These are phyloP conservation scores for Musa acuminata DNA, from an alignment of 176 grass and related monocot genomes.

Conservation along the genomic window DNA sequence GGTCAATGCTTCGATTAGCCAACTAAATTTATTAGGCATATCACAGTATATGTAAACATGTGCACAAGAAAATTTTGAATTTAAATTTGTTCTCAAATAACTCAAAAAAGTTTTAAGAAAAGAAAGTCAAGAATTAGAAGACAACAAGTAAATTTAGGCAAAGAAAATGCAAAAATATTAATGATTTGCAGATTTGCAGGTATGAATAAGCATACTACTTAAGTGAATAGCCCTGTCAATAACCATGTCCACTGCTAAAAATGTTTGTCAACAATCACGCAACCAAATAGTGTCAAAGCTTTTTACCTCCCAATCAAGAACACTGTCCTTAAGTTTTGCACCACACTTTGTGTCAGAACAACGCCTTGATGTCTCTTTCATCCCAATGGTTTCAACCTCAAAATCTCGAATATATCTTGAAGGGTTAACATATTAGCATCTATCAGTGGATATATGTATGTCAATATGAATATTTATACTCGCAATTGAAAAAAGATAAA, in stretches of 20 bases:
- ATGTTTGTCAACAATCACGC: not conserved
- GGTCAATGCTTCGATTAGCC: too few species aligned
- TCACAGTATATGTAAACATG: too few species aligned
- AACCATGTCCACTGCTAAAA: not conserved
- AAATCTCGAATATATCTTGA: constrained; percentile 94
- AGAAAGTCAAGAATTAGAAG: not conserved
- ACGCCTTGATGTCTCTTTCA: constrained; percentile 88
- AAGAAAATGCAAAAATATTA: not conserved
- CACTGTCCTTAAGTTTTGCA: constrained; percentile 78
- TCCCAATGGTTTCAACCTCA: constrained; percentile 94
- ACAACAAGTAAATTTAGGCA: not conserved
- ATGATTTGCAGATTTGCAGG: not conserved
- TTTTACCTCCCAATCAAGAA: constrained; percentile 97
- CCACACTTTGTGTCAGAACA: constrained; percentile 64
- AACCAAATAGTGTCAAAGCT: constrained; percentile 11
- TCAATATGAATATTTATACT: not conserved
- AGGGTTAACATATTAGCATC: constrained; percentile 16
- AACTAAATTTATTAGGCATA: too few species aligned
- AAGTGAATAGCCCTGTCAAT: not conserved
- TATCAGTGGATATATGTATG: not conserved
- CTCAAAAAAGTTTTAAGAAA: not conserved
- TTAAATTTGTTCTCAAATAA: not conserved
- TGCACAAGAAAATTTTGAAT: not conserved
- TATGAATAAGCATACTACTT: not conserved
- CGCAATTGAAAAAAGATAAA: constrained; percentile 20